These are phyloP conservation scores for Penicillium flavigenum DNA, from an alignment of 495 filamentous ascomycete genomes.

Conservation along the genomic window DNA sequence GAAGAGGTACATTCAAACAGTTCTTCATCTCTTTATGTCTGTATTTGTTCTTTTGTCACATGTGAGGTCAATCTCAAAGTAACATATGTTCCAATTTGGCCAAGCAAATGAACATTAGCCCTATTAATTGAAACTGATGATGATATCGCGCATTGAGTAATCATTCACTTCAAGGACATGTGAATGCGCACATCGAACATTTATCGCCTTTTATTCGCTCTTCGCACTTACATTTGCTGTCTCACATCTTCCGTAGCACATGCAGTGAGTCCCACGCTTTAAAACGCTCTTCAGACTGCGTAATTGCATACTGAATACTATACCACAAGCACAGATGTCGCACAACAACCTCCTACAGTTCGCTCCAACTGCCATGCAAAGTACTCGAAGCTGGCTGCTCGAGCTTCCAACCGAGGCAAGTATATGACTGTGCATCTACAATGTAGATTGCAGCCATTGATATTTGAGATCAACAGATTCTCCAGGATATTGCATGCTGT, in stretches of 20 bases:
- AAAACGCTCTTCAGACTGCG: neutral
- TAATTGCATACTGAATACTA: neutral
- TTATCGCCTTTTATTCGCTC: neutral
- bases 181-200: neutral
- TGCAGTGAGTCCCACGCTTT: too few species aligned
- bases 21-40: neutral
- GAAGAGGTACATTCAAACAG: neutral
- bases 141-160: neutral
- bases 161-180: neutral
- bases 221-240: neutral
- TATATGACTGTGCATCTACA: neutral
- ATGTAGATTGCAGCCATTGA: neutral
- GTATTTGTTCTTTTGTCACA: neutral
- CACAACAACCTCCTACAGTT: neutral
- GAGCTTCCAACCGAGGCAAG: constrained; percentile 33
- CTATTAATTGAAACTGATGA: neutral
- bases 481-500: constrained; percentile 39
- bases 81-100: neutral
- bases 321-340: neutral
- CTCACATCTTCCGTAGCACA: neutral
- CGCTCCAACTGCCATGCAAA: neutral
- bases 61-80: neutral
- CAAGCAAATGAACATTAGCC: neutral
- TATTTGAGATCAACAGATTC: constrained; percentile 26
- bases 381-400: constrained; percentile 10